phyloP scores from a whole-genome alignment of 2,329 filamentous ascomycete genomes.

The Microascus cirrosus region DNA sequence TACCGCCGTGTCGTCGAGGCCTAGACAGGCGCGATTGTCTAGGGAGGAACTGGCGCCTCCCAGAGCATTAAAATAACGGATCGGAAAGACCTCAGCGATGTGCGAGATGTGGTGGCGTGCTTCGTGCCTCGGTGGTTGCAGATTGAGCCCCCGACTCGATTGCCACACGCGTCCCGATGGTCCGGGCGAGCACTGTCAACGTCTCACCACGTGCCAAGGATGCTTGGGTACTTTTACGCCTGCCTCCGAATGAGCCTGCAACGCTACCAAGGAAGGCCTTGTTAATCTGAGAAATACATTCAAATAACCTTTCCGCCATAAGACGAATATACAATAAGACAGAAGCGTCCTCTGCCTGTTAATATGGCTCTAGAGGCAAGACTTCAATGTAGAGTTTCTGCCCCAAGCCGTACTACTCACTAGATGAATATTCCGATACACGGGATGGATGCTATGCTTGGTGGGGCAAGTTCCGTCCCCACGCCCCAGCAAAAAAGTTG shows the following conservation, averaged over 20 bases:
- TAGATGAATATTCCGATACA: neutral
- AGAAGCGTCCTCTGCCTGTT: neutral
- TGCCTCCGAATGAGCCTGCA: neutral
- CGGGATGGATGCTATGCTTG: neutral
- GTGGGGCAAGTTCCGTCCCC: neutral
- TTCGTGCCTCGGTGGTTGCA: neutral
- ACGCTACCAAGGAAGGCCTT: neutral
- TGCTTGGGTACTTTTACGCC: neutral
- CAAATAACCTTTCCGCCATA: neutral
- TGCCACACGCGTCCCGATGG: neutral
- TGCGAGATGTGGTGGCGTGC: neutral
- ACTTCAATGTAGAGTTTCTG: neutral
- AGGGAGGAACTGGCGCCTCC: neutral
- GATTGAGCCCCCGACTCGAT: neutral
- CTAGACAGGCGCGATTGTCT: neutral
- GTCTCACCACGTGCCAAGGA: neutral
- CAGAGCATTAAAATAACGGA: neutral
- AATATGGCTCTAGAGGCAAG: neutral
- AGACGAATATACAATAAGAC: neutral
- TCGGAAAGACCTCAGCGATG: neutral
- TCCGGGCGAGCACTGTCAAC: neutral
- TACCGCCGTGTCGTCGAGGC: neutral
- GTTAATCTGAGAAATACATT: neutral
- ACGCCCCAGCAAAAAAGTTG: neutral
- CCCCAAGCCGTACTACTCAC: neutral